phyloP scores from a whole-genome alignment of 352 stramenopile genomes.

The Phytophthora parvispora region DNA sequence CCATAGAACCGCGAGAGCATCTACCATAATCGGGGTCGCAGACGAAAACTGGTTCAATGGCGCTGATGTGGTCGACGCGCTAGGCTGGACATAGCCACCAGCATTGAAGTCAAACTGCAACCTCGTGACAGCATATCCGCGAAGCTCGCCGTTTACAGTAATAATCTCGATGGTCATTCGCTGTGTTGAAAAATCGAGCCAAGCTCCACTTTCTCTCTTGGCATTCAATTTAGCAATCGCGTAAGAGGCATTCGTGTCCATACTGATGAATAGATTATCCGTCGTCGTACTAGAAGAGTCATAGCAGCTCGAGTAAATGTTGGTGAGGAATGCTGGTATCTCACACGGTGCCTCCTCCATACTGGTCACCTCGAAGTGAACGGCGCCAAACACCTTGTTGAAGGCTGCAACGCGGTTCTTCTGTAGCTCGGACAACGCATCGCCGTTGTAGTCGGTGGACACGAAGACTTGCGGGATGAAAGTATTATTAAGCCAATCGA shows the following conservation, averaged over 20 bases:
- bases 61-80: slow-evolving; percentile 32
- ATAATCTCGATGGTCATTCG: slow-evolving; percentile 49
- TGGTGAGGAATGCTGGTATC: slow-evolving; percentile 29
- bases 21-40: slow-evolving; percentile 12
- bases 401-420: slow-evolving; percentile 42
- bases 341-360: slow-evolving; percentile 30
- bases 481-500: slow-evolving; percentile 54
- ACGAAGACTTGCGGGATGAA: slow-evolving; percentile 59
- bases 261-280: slow-evolving; percentile 37
- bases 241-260: slow-evolving; percentile 36
- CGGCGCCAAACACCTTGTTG: slow-evolving; percentile 50
- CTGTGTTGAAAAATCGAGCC: slow-evolving; percentile 46
- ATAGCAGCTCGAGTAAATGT: slow-evolving; percentile 51
- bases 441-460: slow-evolving; percentile 56
- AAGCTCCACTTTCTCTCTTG: slow-evolving; percentile 36
- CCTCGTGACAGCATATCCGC: slow-evolving; percentile 42
- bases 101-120: slow-evolving; percentile 47
- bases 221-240: slow-evolving; percentile 21
- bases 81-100: slow-evolving; percentile 45
- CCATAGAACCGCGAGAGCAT: slow-evolving; percentile 25
- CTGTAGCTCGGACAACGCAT: slow-evolving; percentile 24
- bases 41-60: slow-evolving; percentile 31
- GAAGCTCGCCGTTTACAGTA: slow-evolving; percentile 58
- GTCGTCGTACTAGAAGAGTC: slow-evolving; percentile 26
- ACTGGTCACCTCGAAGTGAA: slow-evolving; percentile 38